phyloP scores from a whole-genome alignment of 768 basidiomycete species.

The Podaxis sp. region DNA sequence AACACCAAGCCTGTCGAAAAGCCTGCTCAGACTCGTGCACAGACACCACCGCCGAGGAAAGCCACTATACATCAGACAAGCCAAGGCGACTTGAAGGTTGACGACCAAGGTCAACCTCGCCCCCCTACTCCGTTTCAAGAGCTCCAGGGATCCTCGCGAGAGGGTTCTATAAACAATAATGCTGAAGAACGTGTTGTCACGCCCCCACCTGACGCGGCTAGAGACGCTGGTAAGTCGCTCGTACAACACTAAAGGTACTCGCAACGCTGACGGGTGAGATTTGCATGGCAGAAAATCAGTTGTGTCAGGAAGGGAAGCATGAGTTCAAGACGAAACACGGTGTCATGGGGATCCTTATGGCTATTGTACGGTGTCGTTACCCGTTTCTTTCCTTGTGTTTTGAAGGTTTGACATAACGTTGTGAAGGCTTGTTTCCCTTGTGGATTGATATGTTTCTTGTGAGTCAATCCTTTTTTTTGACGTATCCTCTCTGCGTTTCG shows the following conservation, averaged over 20 bases:
- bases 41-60: background rate
- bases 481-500: background rate
- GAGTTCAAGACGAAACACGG: conserved; percentile 6
- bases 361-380: background rate
- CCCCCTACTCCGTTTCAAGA: conserved; percentile 2
- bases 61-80: background rate
- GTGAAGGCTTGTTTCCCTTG: conserved; percentile 6
- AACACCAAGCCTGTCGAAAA: background rate
- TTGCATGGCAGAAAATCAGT: background rate
- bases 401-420: background rate
- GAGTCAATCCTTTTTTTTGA: background rate
- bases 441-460: conserved; percentile 10
- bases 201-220: background rate
- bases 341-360: conserved; percentile 11
- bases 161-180: background rate
- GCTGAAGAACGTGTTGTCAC: background rate
- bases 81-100: background rate
- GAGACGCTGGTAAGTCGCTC: background rate
- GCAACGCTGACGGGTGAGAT: background rate
- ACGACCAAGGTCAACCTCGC: background rate
- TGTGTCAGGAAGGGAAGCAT: conserved; percentile 7
- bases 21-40: background rate
- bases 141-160: background rate
- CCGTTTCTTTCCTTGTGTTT: background rate
- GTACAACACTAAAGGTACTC: background rate